Conservation (phyloP, 371 early-diverging fungal species). For the Umbelopsis sp. region DNA sequence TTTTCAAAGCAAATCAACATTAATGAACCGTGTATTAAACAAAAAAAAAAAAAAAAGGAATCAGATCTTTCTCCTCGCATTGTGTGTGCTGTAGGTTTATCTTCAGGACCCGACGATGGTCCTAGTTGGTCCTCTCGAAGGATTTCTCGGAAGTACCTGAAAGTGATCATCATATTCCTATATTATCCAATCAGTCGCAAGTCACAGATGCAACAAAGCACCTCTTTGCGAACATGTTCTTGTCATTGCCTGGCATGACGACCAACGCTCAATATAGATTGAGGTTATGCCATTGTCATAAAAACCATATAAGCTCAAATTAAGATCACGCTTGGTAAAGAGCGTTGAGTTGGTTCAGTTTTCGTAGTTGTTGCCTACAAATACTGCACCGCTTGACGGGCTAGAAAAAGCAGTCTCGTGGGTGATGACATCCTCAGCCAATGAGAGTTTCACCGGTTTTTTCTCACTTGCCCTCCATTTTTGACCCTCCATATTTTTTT, state of each 20-base stretch:
- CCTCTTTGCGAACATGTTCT: slow-evolving; percentile 1
- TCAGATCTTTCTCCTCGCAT: slow-evolving; percentile 13
- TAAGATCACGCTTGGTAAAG: slow-evolving; percentile 9
- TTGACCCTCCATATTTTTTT: slow-evolving; percentile 2
- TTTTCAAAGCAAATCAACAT: too few species aligned
- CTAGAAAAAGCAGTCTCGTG: slow-evolving; percentile 11
- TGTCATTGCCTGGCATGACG: background rate
- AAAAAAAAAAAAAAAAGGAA: background rate
- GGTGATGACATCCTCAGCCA: slow-evolving; percentile 10
- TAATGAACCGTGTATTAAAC: background rate
- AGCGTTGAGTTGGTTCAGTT: background rate
- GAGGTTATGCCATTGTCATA: background rate
- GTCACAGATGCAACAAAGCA: background rate
- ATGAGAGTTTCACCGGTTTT: slow-evolving; percentile 17
- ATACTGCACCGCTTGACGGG: background rate
- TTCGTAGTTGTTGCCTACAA: background rate
- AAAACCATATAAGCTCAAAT: background rate
- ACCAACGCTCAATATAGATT: background rate
- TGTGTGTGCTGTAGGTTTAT: slow-evolving; percentile 12
- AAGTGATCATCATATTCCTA: slow-evolving; percentile 14
- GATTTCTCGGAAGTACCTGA: slow-evolving; percentile 15
- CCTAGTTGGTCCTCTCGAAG: slow-evolving; percentile 13
- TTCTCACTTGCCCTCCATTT: slow-evolving; percentile 13
- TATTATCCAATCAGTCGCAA: slow-evolving; percentile 15
- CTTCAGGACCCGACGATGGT: slow-evolving; percentile 13